Percentiles rank a stretch among this genome's conserved stretches.
phyloP scores from a whole-genome alignment of 2,329 filamentous ascomycete genomes.

The Mariannaea sp. region DNA sequence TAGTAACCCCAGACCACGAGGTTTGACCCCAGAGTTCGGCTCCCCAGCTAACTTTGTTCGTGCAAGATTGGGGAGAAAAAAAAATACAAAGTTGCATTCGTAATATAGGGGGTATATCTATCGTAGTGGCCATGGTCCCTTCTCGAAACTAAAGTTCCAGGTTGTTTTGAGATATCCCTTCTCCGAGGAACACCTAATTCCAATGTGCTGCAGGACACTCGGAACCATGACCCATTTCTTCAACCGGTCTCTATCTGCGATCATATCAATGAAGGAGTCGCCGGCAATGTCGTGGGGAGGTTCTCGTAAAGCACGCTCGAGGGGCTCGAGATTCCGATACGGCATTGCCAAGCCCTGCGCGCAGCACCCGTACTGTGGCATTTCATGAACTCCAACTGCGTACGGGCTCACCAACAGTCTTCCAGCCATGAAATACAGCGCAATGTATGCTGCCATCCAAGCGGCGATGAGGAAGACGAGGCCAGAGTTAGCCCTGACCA shows the following conservation, averaged over 20 bases:
- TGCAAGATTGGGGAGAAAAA: too few relatives aligned
- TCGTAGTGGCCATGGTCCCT: slow-evolving; percentile 13
- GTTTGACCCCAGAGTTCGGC: background rate
- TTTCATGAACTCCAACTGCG: slow-evolving; percentile 37
- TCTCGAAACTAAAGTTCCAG: slow-evolving; percentile 43
- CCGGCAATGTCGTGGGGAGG: slow-evolving; percentile 34
- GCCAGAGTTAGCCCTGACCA: slow-evolving; percentile 5
- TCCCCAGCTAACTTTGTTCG: background rate
- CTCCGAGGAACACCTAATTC: slow-evolving; percentile 37
- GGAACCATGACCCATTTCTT: slow-evolving; percentile 42
- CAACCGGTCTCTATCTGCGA: slow-evolving; percentile 32
- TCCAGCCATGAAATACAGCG: slow-evolving; percentile 38
- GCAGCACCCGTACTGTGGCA: slow-evolving; percentile 44
- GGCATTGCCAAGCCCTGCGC: slow-evolving; percentile 43
- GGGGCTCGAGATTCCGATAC: slow-evolving; percentile 28
- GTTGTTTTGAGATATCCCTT: slow-evolving; percentile 34
- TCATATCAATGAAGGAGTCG: slow-evolving; percentile 41
- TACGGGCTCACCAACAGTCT: slow-evolving; percentile 34
- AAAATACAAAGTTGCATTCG: background rate
- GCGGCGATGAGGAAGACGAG: slow-evolving; percentile 26
- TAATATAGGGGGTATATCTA: background rate
- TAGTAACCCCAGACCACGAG: background rate
- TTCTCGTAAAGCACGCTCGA: slow-evolving; percentile 26
- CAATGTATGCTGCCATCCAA: slow-evolving; percentile 35
- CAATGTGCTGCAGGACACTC: slow-evolving; percentile 42